A percentile compares a stretch with the other conserved stretches of the same genome.
phyloP scores from a whole-genome alignment of 2,329 filamentous ascomycete species.

The Sarocladium oryzae region DNA sequence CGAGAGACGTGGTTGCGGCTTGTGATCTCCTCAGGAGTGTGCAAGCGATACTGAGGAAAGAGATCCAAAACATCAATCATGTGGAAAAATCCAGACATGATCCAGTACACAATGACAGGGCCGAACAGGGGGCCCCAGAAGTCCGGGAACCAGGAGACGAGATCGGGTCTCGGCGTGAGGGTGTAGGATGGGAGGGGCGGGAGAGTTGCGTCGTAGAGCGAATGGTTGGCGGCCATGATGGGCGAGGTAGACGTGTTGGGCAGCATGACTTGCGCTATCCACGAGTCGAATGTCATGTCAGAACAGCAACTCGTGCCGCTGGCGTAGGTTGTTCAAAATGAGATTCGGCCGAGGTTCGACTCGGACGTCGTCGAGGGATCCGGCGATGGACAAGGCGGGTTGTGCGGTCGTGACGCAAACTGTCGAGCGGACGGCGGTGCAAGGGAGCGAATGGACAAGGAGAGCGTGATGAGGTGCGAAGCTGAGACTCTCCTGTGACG shows the following conservation, averaged over 20 bases:
- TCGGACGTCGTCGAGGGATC: not conserved
- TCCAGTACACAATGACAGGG: constrained; percentile 84
- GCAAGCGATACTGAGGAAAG: constrained; percentile 85
- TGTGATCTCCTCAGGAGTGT: constrained; percentile 86
- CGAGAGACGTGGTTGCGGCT: constrained; percentile 82
- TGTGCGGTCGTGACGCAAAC: not conserved
- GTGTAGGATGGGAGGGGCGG: constrained; percentile 83
- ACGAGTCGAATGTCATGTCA: not conserved
- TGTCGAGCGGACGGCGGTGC: not conserved
- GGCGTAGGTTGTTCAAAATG: not conserved
- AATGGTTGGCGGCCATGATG: constrained; percentile 43
- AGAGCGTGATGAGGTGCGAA: not conserved
- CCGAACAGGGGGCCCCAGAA: constrained; percentile 68
- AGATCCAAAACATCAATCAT: constrained; percentile 77
- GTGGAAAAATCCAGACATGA: constrained; percentile 79
- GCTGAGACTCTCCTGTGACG: not conserved
- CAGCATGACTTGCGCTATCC: not conserved
- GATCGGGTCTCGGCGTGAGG: constrained; percentile 59
- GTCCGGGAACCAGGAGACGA: constrained; percentile 76
- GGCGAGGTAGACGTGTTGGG: constrained; percentile 19
- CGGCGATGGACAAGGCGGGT: not conserved
- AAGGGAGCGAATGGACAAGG: not conserved
- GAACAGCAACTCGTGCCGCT: constrained; percentile 1
- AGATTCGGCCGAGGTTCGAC: not conserved
- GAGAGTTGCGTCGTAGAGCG: constrained; percentile 51